phyloP scores from a whole-genome alignment of 1,139 yeast genomes.

The Pichia norvegensis region DNA sequence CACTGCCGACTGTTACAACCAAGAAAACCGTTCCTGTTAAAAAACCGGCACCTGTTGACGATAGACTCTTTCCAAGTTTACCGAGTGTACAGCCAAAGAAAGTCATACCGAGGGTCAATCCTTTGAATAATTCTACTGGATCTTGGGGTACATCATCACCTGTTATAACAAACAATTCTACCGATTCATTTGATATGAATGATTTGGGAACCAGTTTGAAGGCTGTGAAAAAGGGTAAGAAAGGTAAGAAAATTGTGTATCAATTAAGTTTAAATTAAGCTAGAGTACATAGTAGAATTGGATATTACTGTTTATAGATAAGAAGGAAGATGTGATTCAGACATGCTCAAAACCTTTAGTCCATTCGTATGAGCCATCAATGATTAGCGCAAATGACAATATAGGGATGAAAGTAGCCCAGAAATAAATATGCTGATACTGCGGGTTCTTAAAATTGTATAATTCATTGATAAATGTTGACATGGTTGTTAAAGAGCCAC shows the following conservation, averaged over 20 bases:
- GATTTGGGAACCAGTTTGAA: conserved; percentile 17
- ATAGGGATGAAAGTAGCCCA: conserved; percentile 32
- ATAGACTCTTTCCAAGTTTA: conserved; percentile 34
- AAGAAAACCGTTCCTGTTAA: neutral
- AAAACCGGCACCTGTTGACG: conserved; percentile 1
- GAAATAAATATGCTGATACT: conserved; percentile 31
- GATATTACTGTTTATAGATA: neutral
- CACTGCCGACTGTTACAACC: neutral
- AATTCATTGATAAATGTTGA: conserved; percentile 72
- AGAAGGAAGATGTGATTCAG: neutral
- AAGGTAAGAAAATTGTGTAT: conserved; percentile 37
- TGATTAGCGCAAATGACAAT: conserved; percentile 37
- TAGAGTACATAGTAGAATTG: neutral
- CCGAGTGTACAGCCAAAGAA: conserved; percentile 42
- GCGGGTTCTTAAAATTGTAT: conserved; percentile 29
- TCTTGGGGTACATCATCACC: conserved; percentile 26
- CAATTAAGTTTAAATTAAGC: conserved; percentile 32
- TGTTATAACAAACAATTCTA: conserved; percentile 3
- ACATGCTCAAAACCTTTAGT: conserved; percentile 29
- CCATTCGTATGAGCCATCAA: conserved; percentile 52
- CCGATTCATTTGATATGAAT: conserved; percentile 20
- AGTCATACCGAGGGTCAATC: conserved; percentile 32
- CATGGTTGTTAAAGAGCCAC: conserved; percentile 72
- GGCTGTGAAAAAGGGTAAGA: conserved; percentile 30
- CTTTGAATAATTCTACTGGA: conserved; percentile 27